A percentile compares a stretch with the other conserved stretches of the same genome.
phyloP scores from a whole-genome alignment of 2,329 filamentous ascomycete species.

The Boeremia exigua region DNA sequence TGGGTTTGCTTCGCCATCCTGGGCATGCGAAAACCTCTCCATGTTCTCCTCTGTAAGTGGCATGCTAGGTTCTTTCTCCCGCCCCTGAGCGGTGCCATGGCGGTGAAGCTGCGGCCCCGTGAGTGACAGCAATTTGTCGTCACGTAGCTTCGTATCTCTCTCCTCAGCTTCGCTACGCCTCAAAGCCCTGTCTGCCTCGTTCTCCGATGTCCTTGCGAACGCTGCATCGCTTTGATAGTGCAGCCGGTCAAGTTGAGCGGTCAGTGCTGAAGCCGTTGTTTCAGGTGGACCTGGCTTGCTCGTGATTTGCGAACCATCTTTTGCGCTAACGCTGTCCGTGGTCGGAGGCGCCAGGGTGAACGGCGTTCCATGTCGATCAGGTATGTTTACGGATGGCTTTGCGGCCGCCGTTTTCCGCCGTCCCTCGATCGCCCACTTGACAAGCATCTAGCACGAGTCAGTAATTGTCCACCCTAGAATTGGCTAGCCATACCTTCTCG shows the following conservation, averaged over 20 bases:
- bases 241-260: slow-evolving; percentile 46
- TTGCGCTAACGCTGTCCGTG: slow-evolving; percentile 28
- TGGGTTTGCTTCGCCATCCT: slow-evolving; percentile 28
- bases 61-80: slow-evolving; percentile 28
- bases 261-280: slow-evolving; percentile 45
- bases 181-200: slow-evolving; percentile 54
- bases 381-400: slow-evolving; percentile 27
- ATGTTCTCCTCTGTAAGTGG: slow-evolving; percentile 49
- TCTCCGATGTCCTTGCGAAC: slow-evolving; percentile 50
- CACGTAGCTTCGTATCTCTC: slow-evolving; percentile 59
- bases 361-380: slow-evolving; percentile 34
- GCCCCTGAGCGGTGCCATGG: slow-evolving; percentile 28
- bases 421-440: slow-evolving; percentile 67
- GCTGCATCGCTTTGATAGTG: slow-evolving; percentile 47
- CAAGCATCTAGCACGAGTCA: slow-evolving; percentile 57
- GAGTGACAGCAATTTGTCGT: slow-evolving; percentile 61
- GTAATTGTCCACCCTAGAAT: slow-evolving; percentile 14
- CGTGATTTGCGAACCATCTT: slow-evolving; percentile 39
- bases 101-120: slow-evolving; percentile 46
- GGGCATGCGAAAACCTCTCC: slow-evolving; percentile 40
- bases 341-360: slow-evolving; percentile 20
- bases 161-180: slow-evolving; percentile 61
- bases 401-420: slow-evolving; percentile 43
- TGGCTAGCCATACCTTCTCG: slow-evolving; percentile 56
- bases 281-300: slow-evolving; percentile 37